These are phyloP conservation scores for Pseudonitzschia pungens DNA, from an alignment of 108 stramenopile genomes.

Conservation along the genomic window DNA sequence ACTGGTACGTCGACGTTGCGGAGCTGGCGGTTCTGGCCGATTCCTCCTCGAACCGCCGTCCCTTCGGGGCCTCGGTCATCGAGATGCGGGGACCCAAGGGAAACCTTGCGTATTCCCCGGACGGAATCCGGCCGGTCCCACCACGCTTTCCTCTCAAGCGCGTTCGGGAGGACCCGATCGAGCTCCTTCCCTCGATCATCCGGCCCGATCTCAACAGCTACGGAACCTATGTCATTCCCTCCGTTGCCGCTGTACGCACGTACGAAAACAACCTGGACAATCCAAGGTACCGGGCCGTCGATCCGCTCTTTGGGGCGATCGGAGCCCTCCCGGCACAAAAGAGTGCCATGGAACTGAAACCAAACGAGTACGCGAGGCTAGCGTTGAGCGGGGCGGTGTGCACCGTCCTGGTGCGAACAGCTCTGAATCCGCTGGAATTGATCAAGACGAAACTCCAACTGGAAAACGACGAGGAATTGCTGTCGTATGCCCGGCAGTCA, in stretches of 20 bases:
- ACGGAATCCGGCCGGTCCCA: not conserved
- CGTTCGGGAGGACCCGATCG: slow-evolving; percentile 45
- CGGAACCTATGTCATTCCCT: slow-evolving; percentile 53
- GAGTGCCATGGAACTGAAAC: slow-evolving; percentile 59
- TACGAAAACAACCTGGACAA: slow-evolving; percentile 32
- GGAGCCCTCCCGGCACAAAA: slow-evolving; percentile 77
- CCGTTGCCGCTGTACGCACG: slow-evolving; percentile 45
- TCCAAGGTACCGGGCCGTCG: slow-evolving; percentile 64
- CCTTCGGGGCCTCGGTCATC: slow-evolving; percentile 22
- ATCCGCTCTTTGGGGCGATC: slow-evolving; percentile 82
- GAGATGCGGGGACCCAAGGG: slow-evolving; percentile 33
- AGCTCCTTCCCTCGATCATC: slow-evolving; percentile 54
- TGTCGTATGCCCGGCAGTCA: slow-evolving; percentile 37
- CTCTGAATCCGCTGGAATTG: slow-evolving; percentile 81
- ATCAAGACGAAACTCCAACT: slow-evolving; percentile 90
- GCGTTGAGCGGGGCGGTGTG: slow-evolving; percentile 80
- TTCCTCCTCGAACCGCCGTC: slow-evolving; percentile 9
- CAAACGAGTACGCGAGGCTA: slow-evolving; percentile 69
- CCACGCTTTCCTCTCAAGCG: slow-evolving; percentile 27
- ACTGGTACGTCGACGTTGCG: slow-evolving; percentile 66
- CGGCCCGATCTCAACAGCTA: slow-evolving; percentile 48
- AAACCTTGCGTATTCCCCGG: slow-evolving; percentile 21
- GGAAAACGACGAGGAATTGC: slow-evolving; percentile 72
- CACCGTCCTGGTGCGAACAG: slow-evolving; percentile 81
- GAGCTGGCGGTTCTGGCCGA: slow-evolving; percentile 26